These are phyloP conservation scores for Mortierella sp. DNA, from an alignment of 371 early-diverging fungal genomes.

Conservation along the genomic window DNA sequence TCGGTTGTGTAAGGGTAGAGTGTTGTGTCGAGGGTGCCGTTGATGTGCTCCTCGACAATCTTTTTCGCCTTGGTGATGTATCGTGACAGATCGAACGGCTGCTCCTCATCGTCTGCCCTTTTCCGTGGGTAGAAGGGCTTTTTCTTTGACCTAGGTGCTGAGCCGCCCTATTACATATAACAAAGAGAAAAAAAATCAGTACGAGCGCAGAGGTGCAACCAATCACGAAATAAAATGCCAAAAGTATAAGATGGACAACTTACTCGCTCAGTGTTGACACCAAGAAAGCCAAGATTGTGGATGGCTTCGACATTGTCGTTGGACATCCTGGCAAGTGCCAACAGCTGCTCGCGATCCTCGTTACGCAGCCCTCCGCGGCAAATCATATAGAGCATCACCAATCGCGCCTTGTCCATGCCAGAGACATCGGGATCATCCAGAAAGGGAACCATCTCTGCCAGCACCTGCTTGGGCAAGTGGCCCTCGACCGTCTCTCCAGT, in stretches of 20 bases:
- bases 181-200: background rate
- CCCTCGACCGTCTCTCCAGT: constrained; percentile 92
- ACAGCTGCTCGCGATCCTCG: constrained; percentile 76
- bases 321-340: constrained; percentile 81
- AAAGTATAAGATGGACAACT: constrained; percentile 1
- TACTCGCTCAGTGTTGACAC: constrained; percentile 67
- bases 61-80: constrained; percentile 77
- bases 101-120: constrained; percentile 68
- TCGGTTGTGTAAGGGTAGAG: constrained; percentile 72
- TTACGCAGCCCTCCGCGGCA: constrained; percentile 74
- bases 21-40: constrained; percentile 69
- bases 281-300: constrained; percentile 79
- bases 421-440: constrained; percentile 55
- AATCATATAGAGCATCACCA: constrained; percentile 89
- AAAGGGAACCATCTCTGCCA: constrained; percentile 82
- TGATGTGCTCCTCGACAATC: constrained; percentile 68
- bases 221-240: background rate
- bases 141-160: constrained; percentile 29
- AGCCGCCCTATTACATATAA: constrained; percentile 27
- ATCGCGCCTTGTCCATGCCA: constrained; percentile 84
- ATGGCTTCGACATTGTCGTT: constrained; percentile 84
- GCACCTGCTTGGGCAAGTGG: constrained; percentile 76
- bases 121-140: constrained; percentile 52
- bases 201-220: background rate
- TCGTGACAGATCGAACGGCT: constrained; percentile 77